phyloP scores from a whole-genome alignment of 139 green algal species.

The Picochlorum sp. region DNA sequence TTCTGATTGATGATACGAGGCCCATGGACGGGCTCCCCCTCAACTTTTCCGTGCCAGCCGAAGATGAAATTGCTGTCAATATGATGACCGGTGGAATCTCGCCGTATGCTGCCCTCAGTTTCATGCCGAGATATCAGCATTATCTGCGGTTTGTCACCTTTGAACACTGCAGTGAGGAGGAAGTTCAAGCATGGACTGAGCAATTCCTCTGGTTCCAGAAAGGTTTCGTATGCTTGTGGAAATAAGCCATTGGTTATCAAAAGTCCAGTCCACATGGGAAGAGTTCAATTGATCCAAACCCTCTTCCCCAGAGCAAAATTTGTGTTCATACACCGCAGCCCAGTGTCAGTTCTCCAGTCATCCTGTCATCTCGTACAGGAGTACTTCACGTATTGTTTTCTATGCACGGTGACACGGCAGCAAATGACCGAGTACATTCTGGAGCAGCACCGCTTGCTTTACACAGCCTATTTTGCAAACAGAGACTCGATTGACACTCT shows the following conservation, averaged over 20 bases:
- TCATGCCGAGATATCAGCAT: slow-evolving; percentile 24
- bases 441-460: slow-evolving; percentile 40
- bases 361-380: slow-evolving; percentile 45
- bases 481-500: slow-evolving; percentile 17
- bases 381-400: slow-evolving; percentile 46
- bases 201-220: slow-evolving; percentile 43
- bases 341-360: slow-evolving; percentile 22
- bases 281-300: slow-evolving; percentile 28
- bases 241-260: slow-evolving; percentile 54
- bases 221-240: slow-evolving; percentile 22
- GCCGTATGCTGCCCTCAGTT: slow-evolving; percentile 48
- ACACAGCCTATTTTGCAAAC: slow-evolving; percentile 25
- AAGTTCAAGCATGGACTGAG: slow-evolving; percentile 25
- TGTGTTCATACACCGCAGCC: slow-evolving; percentile 55
- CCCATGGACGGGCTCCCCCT: slow-evolving; percentile 66
- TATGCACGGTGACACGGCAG: slow-evolving; percentile 25
- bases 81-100: slow-evolving; percentile 38
- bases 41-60: slow-evolving; percentile 30
- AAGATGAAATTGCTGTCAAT: slow-evolving; percentile 59
- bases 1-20: slow-evolving; percentile 38
- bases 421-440: slow-evolving; percentile 44
- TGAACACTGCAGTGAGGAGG: slow-evolving; percentile 4
- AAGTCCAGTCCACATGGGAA: slow-evolving; percentile 52
- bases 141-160: slow-evolving; percentile 22
- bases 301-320: slow-evolving; percentile 55